Percentiles rank a stretch among this genome's conserved stretches.
Conservation (phyloP, 78 protist genomes). For the Dictyostelium capitatum region DNA sequence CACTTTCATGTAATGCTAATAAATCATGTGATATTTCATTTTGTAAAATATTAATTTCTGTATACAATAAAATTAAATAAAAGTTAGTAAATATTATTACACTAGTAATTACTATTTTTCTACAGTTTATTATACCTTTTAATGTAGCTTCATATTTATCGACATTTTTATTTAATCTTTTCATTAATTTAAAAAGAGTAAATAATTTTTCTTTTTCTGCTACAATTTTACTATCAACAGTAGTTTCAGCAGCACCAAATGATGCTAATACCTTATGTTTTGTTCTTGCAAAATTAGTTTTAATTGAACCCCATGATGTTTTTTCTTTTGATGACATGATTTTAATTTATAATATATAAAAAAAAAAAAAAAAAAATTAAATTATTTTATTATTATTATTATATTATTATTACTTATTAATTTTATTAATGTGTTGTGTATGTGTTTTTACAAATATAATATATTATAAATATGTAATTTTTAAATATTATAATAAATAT, state of each 20-base stretch:
- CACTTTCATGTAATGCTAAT: slow-evolving; percentile 61
- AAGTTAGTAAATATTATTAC: too few species aligned
- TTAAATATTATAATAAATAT: too few species aligned
- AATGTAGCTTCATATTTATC: slow-evolving; percentile 63
- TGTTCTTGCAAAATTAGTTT: slow-evolving; percentile 67
- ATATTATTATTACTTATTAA: not conserved
- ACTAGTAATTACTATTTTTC: too few species aligned
- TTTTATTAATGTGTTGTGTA: not conserved
- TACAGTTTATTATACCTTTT: too few species aligned
- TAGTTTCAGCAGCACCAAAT: slow-evolving; percentile 75
- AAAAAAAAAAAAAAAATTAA: too few species aligned
- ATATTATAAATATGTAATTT: too few species aligned
- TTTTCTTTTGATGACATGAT: slow-evolving; percentile 12
- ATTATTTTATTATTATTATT: not conserved
- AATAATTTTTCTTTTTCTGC: slow-evolving; percentile 60
- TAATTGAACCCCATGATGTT: slow-evolving; percentile 46
- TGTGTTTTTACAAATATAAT: not conserved
- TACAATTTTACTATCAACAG: slow-evolving; percentile 57
- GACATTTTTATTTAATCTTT: slow-evolving; percentile 63
- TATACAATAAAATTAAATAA: too few species aligned
- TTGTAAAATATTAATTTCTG: slow-evolving; percentile 60
- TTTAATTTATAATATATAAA: not conserved
- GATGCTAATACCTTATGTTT: slow-evolving; percentile 65
- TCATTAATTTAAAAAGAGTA: slow-evolving; percentile 57
- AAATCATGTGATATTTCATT: slow-evolving; percentile 79